phyloP scores from a whole-genome alignment of 2,329 filamentous ascomycete genomes.

The Fusarium solani-melongenae region DNA sequence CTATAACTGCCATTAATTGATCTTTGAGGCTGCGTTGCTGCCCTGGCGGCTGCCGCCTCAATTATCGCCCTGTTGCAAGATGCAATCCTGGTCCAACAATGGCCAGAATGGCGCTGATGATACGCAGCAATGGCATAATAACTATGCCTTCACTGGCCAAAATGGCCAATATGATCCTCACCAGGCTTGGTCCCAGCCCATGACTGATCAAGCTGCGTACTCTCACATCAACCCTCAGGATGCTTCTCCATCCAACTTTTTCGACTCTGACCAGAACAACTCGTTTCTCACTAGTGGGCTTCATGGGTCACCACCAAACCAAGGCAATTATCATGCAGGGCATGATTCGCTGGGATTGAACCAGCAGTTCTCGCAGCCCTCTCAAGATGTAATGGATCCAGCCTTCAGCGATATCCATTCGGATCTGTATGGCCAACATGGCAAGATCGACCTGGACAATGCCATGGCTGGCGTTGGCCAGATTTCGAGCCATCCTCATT shows the following conservation, averaged over 20 bases:
- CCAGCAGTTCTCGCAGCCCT: constrained; percentile 49
- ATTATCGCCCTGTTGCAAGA: constrained; percentile 42
- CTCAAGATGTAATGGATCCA: constrained; percentile 52
- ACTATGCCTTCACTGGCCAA: constrained; percentile 48
- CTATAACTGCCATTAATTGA: constrained; percentile 42
- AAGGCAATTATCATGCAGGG: constrained; percentile 45
- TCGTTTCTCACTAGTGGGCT: constrained; percentile 47
- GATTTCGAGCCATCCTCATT: constrained; percentile 46
- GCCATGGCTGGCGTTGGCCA: constrained; percentile 47
- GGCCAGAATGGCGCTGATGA: constrained; percentile 52
- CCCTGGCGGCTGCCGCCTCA: constrained; percentile 35
- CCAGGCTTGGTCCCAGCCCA: constrained; percentile 53
- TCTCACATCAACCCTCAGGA: constrained; percentile 48
- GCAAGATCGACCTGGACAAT: constrained; percentile 45
- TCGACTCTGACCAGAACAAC: constrained; percentile 48
- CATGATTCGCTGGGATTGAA: constrained; percentile 48
- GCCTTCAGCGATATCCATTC: constrained; percentile 51
- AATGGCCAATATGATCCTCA: constrained; percentile 53
- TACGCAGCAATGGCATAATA: constrained; percentile 49
- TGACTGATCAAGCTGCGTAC: constrained; percentile 48
- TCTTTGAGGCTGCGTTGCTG: constrained; percentile 33
- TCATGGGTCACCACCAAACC: constrained; percentile 43
- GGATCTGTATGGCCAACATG: constrained; percentile 52
- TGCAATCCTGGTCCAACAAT: constrained; percentile 55
- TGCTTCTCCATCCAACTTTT: constrained; percentile 48